A percentile compares a stretch with the other conserved stretches of the same genome.
These are phyloP conservation scores for Penstemon barbatus DNA, from an alignment of 257 asterid species.

Conservation along the genomic window DNA sequence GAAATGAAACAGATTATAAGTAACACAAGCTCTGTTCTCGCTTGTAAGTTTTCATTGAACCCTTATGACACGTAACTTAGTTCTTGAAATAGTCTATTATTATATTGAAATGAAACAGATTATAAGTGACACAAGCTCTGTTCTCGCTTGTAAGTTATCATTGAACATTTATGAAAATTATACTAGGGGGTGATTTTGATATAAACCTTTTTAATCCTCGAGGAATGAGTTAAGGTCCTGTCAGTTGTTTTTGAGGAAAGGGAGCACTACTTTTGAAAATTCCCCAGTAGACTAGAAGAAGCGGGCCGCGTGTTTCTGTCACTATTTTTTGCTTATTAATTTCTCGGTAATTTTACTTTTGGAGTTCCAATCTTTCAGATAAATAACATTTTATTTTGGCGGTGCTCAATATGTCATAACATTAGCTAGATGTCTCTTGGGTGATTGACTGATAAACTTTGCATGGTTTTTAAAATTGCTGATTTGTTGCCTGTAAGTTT, in stretches of 20 bases:
- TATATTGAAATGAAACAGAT: background rate
- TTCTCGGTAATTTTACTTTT: background rate
- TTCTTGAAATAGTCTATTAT: background rate
- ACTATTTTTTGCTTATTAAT: too few relatives aligned
- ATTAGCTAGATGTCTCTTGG: slow-evolving; percentile 12
- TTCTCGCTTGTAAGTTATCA: background rate
- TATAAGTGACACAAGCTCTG: background rate
- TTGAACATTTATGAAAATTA: slow-evolving; percentile 4
- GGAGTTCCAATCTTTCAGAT: slow-evolving; percentile 20
- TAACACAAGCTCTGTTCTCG: background rate
- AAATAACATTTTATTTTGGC: slow-evolving; percentile 14
- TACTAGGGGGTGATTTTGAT: background rate
- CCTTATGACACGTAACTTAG: background rate
- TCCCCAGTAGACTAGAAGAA: too few relatives aligned
- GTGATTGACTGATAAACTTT: slow-evolving; percentile 11
- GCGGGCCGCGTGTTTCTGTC: too few relatives aligned
- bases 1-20: background rate
- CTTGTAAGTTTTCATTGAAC: background rate
- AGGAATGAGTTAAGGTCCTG: slow-evolving; percentile 7
- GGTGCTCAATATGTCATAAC: background rate
- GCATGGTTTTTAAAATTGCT: slow-evolving; percentile 6
- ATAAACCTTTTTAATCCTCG: background rate
- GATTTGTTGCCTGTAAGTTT: slow-evolving; percentile 10
- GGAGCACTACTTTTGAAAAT: background rate
- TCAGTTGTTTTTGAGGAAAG: background rate